These are phyloP conservation scores for Iberis amara DNA, from an alignment of 441 rosid genomes.

Conservation along the genomic window DNA sequence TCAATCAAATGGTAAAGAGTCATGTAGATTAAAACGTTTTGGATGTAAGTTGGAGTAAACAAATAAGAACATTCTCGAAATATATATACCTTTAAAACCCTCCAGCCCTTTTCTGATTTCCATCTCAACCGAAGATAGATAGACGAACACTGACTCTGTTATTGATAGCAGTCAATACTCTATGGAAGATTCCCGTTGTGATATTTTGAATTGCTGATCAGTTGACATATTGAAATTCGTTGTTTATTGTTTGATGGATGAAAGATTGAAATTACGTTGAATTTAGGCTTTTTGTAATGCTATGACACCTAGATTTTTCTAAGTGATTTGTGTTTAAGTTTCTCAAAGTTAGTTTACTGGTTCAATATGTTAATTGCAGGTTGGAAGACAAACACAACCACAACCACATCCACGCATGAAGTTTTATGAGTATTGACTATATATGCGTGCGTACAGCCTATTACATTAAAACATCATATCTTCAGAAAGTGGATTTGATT, in stretches of 20 bases:
- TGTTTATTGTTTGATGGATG: background rate
- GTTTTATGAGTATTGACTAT: conserved; percentile 82
- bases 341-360: background rate
- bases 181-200: conserved; percentile 6
- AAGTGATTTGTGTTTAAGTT: background rate
- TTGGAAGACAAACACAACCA: conserved; percentile 98
- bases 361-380: conserved; percentile 35
- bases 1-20: too few species aligned
- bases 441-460: too few species aligned
- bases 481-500: conserved; percentile 57
- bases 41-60: too few species aligned
- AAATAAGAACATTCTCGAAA: background rate
- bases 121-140: conserved; percentile 35
- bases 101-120: conserved; percentile 17
- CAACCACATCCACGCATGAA: conserved; percentile 86
- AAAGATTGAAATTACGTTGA: background rate
- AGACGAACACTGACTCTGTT: conserved; percentile 42
- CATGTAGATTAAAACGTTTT: too few species aligned
- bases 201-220: conserved; percentile 6
- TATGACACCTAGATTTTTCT: background rate
- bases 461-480: too few species aligned
- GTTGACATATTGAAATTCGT: background rate
- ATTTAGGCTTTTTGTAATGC: background rate
- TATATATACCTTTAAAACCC: conserved; percentile 36
- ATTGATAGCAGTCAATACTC: conserved; percentile 60